phyloP scores from a whole-genome alignment of 1,284 basidiomycete genomes.

The Boletellus dicymbophilus region DNA sequence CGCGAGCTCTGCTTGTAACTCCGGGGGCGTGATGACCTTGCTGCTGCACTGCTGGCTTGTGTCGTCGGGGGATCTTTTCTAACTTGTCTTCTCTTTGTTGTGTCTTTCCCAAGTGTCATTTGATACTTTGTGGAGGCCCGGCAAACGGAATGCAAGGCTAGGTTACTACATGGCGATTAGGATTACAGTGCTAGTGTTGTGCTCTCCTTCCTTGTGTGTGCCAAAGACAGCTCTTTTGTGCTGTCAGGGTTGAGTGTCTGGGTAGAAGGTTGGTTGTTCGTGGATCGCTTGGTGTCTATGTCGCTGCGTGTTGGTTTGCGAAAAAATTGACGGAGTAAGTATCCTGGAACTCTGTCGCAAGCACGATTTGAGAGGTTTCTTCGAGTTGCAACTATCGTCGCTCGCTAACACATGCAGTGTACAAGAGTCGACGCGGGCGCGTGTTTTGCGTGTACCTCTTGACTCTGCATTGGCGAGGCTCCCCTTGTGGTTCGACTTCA shows the following conservation, averaged over 20 bases:
- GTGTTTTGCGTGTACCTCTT: no score
- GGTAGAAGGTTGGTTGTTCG: no score
- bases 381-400: background rate
- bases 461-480: no score
- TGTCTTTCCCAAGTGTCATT: background rate
- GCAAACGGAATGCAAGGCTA: background rate
- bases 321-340: no score
- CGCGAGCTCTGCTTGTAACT: conserved; percentile 39
- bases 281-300: no score
- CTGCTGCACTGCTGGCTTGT: conserved; percentile 32
- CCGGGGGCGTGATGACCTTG: conserved; percentile 34
- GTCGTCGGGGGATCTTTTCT: conserved; percentile 31
- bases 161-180: no score
- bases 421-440: no score
- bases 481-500: conserved; percentile 3
- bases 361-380: conserved; percentile 17
- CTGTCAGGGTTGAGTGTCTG: no score
- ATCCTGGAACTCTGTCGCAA: conserved; percentile 6
- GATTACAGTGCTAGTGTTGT: conserved; percentile 2
- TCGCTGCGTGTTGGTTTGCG: no score
- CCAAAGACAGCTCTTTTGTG: no score
- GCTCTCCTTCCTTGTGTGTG: conserved; percentile 21
- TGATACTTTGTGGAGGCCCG: background rate
- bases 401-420: no score
- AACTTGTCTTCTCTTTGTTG: conserved; percentile 23